Evolutionary conservation across 352 stramenopile species (phyloP).

Genomic region (Sclerospora graminicola): DNA sequence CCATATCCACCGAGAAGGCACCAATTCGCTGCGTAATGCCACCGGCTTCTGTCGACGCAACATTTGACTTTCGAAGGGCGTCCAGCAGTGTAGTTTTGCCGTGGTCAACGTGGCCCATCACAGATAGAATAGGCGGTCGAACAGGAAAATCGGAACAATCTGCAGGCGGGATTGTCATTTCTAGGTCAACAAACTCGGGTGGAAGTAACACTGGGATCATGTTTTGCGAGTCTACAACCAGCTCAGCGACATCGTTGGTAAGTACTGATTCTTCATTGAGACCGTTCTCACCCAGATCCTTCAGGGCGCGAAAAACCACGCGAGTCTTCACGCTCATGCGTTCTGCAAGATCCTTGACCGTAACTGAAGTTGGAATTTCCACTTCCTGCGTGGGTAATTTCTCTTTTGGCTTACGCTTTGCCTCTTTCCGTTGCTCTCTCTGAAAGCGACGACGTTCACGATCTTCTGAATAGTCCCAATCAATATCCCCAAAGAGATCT

Average conservation of each 20-base stretch:
- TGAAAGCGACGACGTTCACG: constrained; percentile 59
- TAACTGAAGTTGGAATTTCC: constrained; percentile 63
- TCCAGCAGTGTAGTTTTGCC: constrained; percentile 99
- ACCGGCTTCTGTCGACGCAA: constrained; percentile 93
- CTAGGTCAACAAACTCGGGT: constrained; percentile 75
- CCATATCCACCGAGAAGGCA: constrained; percentile 94
- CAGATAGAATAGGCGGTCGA: constrained; percentile 92
- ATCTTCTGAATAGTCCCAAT: constrained; percentile 56
- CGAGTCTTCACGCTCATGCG: constrained; percentile 73
- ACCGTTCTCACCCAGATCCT: constrained; percentile 56
- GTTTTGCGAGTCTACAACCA: constrained; percentile 73
- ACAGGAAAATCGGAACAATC: constrained; percentile 62
- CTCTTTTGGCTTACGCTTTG: constrained; percentile 28
- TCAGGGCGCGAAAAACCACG: constrained; percentile 51
- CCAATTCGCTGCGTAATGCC: constrained; percentile 99
- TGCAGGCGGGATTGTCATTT: constrained; percentile 41
- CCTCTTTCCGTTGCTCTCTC: constrained; percentile 42
- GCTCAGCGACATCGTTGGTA: constrained; percentile 64
- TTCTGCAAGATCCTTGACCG: constrained; percentile 69
- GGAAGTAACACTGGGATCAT: constrained; percentile 81
- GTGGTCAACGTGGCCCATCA: constrained; percentile 99
- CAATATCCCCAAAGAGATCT: constrained; percentile 65
- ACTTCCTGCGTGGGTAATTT: constrained; percentile 49
- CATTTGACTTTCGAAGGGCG: constrained; percentile 80
- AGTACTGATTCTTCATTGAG: constrained; percentile 63